Evolutionary conservation across 768 basidiomycete genomes (phyloP).

Genomic region (Podaxis sp.): DNA sequence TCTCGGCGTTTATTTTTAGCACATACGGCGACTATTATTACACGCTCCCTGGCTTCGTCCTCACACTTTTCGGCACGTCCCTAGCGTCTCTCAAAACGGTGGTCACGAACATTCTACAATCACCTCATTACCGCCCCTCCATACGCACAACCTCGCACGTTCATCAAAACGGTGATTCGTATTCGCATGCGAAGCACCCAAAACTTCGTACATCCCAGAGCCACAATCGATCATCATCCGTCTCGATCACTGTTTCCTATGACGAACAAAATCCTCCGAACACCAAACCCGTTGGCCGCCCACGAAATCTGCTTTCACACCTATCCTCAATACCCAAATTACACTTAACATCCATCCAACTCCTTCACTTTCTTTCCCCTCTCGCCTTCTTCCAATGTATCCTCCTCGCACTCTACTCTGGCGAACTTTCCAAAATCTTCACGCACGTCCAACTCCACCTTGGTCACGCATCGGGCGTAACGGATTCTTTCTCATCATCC

Average conservation of each 20-base stretch:
- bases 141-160: not conserved
- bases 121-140: conserved; percentile 3
- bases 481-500: conserved; percentile 27
- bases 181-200: not conserved
- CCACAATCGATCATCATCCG: conserved; percentile 1
- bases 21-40: conserved; percentile 97
- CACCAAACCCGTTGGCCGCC: not conserved
- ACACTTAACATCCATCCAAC: conserved; percentile 64
- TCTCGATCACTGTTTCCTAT: conserved; percentile 8
- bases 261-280: not conserved
- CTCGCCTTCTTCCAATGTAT: conserved; percentile 89
- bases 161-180: not conserved
- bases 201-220: not conserved
- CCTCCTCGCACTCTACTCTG: conserved; percentile 70
- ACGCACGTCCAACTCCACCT: conserved; percentile 14
- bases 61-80: conserved; percentile 88
- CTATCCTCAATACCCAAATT: conserved; percentile 27
- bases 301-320: not conserved
- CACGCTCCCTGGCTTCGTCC: conserved; percentile 76
- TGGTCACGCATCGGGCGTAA: not conserved
- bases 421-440: conserved; percentile 58
- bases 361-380: conserved; percentile 88
- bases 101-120: conserved; percentile 74
- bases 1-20: conserved; percentile 33
- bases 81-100: conserved; percentile 95